Evolutionary conservation across 441 rosid genomes (phyloP), one percentile per base, ranked within the genome.

Genomic region (Aleurites moluccanus): DNA sequence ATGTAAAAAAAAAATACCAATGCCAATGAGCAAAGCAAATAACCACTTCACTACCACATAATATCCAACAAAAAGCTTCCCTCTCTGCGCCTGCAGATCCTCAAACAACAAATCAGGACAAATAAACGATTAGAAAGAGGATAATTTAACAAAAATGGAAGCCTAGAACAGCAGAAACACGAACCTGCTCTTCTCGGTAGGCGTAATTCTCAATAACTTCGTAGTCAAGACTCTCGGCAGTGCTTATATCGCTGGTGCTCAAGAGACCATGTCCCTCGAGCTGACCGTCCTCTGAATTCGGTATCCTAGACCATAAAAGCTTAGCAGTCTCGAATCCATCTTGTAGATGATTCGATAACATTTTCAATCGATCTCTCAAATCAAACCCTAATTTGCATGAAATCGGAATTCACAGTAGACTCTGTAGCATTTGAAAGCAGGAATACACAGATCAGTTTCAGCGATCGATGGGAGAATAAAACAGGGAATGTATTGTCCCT

Each of bases 141-240:
- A 61, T 14, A 18, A 50, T 3, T 52, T 52, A 16, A 53, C n/a
- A 23, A 30, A 10, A 73, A 61, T 38, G 16, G 50, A 21, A 56
- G 9, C 21, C 3, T 9, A 56, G 27, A 56, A n/a, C 21, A 56
- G 25, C 60, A 40, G 0, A 23, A 20, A 21, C 35, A 70, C 20
- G 16, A 49, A 94, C 99, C 91, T 82, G 98, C 62, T 96, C 97
- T 86, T 96, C 96, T 80, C 99, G 83, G 76, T 96, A 96, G 11
- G 95, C 98, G 45, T 88, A 66, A 82, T 96, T 96, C 89, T 96
- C 99, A 67, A 93, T 85, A 45, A 93, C 98, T 83, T 92, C 98
- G 55, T 93, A 96, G 64, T 96, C 99, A 62, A 96, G 99, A 70
- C 98, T 89, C 79, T 95, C 92, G 11, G 89, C 93, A 62, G 77